Conservation (phyloP, 352 stramenopile species). For the Thalassiosira mediterranea region DNA sequence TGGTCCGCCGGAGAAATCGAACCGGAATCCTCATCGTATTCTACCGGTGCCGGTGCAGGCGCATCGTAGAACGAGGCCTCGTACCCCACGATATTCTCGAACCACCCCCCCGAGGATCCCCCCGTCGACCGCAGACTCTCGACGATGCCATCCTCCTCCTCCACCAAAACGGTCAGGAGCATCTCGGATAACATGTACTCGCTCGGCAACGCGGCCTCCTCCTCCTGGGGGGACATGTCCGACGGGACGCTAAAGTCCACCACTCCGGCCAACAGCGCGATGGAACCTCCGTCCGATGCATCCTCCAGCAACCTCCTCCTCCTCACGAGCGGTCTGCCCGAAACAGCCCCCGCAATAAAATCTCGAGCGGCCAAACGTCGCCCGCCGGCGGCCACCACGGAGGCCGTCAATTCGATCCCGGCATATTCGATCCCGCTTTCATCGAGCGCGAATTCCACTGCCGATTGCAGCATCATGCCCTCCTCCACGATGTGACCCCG, state of each 20-base stretch:
- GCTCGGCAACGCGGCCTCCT: constrained; percentile 1
- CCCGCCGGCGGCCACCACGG: background rate
- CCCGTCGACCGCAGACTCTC: background rate
- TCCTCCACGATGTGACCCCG: constrained; percentile 5
- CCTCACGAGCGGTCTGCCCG: background rate
- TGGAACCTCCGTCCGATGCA: background rate
- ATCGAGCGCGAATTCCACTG: constrained; percentile 14
- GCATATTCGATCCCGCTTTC: constrained; percentile 1
- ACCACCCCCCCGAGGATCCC: background rate
- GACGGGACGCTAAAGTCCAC: constrained; percentile 1
- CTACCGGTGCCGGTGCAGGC: background rate
- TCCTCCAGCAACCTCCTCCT: background rate
- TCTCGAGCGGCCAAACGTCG: background rate
- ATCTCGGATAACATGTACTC: constrained; percentile 8
- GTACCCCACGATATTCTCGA: constrained; percentile 2
- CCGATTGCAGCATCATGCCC: background rate
- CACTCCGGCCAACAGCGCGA: constrained; percentile 4
- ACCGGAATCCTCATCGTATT: too few species aligned
- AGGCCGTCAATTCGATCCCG: constrained; percentile 1
- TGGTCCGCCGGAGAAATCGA: background rate
- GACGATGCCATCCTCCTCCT: constrained; percentile 3
- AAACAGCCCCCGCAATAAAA: background rate
- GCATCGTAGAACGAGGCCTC: background rate
- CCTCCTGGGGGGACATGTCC: background rate
- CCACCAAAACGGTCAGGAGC: constrained; percentile 1